phyloP scores from a whole-genome alignment of 2,329 filamentous ascomycete genomes.

The Metarhizium robertsii region DNA sequence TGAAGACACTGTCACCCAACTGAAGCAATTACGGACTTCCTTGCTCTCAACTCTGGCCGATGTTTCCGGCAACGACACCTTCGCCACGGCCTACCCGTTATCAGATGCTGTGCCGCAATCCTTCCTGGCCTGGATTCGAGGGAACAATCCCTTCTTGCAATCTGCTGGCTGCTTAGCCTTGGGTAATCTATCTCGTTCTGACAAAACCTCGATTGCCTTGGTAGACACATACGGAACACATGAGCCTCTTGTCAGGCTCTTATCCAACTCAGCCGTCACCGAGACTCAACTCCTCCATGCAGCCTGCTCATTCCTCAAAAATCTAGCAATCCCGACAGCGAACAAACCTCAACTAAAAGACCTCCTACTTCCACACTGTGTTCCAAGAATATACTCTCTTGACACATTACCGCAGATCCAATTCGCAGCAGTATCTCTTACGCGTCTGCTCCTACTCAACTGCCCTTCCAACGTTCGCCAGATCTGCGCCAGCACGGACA shows the following conservation, averaged over 20 bases:
- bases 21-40: constrained; percentile 38
- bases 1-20: constrained; percentile 31
- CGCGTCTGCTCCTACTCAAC: constrained; percentile 45
- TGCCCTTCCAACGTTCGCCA: constrained; percentile 41
- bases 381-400: constrained; percentile 45
- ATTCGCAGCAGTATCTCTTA: constrained; percentile 49
- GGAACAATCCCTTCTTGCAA: constrained; percentile 34
- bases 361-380: constrained; percentile 33
- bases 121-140: constrained; percentile 38
- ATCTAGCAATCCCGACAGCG: constrained; percentile 46
- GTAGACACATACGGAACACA: constrained; percentile 32
- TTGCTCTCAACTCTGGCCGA: constrained; percentile 44
- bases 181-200: constrained; percentile 52
- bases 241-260: constrained; percentile 33
- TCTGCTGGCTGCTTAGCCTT: constrained; percentile 51
- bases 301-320: constrained; percentile 52
- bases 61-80: constrained; percentile 40
- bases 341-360: constrained; percentile 45
- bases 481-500: constrained; percentile 33
- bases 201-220: constrained; percentile 41
- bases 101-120: constrained; percentile 30
- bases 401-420: constrained; percentile 46
- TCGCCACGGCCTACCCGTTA: constrained; percentile 32
- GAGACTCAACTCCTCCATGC: constrained; percentile 47
- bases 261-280: constrained; percentile 29